phyloP scores from a whole-genome alignment of 257 asterid species.

The Verbascum thapsus region DNA sequence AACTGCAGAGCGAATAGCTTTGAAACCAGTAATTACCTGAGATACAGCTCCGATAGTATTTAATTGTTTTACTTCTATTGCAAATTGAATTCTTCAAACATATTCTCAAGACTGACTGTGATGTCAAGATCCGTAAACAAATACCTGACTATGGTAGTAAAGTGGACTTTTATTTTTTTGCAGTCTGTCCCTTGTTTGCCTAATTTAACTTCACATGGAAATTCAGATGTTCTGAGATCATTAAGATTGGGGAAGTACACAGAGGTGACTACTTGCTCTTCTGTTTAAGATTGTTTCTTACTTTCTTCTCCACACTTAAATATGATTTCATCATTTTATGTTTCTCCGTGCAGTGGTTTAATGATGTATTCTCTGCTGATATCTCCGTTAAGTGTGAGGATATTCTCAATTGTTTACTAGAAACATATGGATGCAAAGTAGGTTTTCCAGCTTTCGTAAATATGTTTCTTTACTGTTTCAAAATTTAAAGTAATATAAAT shows the following conservation, averaged over 20 bases:
- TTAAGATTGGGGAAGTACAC: conserved; percentile 83
- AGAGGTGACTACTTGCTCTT: conserved; percentile 56
- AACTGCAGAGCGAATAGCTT: conserved; percentile 55
- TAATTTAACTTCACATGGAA: conserved; percentile 57
- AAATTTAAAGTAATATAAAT: conserved; percentile 20
- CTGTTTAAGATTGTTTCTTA: conserved; percentile 16
- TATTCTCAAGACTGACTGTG: conserved; percentile 17
- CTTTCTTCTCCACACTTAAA: conserved; percentile 24
- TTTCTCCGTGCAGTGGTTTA: conserved; percentile 74
- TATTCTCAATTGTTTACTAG: conserved; percentile 66
- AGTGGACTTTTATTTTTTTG: conserved; percentile 32
- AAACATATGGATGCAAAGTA: conserved; percentile 87
- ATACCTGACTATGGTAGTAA: not conserved
- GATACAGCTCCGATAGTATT: conserved; percentile 14
- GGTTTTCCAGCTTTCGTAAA: conserved; percentile 25
- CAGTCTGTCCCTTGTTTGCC: conserved; percentile 90
- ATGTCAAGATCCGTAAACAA: conserved; percentile 16
- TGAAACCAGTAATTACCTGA: conserved; percentile 72
- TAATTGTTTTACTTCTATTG: conserved; percentile 5
- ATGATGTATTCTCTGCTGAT: conserved; percentile 89
- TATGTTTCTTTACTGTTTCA: conserved; percentile 21
- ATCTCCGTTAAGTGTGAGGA: conserved; percentile 82
- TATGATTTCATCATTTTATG: conserved; percentile 23
- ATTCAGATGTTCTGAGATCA: conserved; percentile 50
- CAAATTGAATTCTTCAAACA: conserved; percentile 15